These are phyloP conservation scores for Phytopythium oedochilum DNA, from an alignment of 352 stramenopile species.

Conservation along the genomic window DNA sequence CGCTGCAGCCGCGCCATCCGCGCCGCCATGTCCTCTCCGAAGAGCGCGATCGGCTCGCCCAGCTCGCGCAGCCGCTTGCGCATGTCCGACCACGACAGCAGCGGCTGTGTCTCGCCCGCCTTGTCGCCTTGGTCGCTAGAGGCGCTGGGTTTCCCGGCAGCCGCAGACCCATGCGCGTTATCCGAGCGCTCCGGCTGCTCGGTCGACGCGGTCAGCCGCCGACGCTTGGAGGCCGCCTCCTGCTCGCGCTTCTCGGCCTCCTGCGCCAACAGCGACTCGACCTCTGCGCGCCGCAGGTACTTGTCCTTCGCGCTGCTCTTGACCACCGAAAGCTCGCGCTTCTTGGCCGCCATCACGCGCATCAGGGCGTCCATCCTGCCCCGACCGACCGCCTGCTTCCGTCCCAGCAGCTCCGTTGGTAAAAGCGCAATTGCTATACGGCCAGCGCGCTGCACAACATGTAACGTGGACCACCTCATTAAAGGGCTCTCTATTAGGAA, in stretches of 20 bases:
- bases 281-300: conserved; percentile 71
- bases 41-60: conserved; percentile 83
- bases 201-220: conserved; percentile 2
- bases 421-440: neutral
- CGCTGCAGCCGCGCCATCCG: conserved; percentile 63
- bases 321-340: conserved; percentile 61
- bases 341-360: conserved; percentile 78
- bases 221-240: neutral
- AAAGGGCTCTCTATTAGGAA: neutral
- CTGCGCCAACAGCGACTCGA: conserved; percentile 55
- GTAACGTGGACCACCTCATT: neutral
- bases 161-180: neutral
- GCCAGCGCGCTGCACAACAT: neutral
- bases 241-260: conserved; percentile 43
- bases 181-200: neutral
- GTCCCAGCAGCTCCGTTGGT: neutral
- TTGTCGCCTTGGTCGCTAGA: neutral
- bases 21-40: conserved; percentile 67
- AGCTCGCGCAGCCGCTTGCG: conserved; percentile 77
- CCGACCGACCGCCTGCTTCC: neutral
- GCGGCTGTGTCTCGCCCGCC: conserved; percentile 17
- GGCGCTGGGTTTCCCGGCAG: neutral
- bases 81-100: conserved; percentile 69
- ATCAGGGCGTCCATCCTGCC: conserved; percentile 68
- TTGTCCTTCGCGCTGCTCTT: conserved; percentile 51